phyloP scores from a whole-genome alignment of 1,284 basidiomycete genomes.

The Earliella scabrosa region DNA sequence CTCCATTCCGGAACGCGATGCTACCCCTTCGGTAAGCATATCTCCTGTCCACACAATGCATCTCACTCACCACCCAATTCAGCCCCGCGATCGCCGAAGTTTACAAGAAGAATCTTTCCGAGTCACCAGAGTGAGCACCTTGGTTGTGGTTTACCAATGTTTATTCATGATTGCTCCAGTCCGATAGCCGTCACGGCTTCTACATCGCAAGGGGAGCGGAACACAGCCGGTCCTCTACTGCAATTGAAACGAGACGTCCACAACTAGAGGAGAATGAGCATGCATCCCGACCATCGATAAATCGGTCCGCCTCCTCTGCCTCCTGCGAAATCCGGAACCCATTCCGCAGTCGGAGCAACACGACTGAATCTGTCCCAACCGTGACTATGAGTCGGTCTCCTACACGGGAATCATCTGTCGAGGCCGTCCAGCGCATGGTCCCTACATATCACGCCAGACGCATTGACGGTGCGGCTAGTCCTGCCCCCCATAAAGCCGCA shows the following conservation, averaged over 20 bases:
- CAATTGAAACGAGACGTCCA: neutral
- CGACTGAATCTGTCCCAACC: conserved; percentile 10
- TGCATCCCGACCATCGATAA: conserved; percentile 5
- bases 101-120: too few species aligned
- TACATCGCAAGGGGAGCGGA: too few species aligned
- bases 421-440: conserved; percentile 8
- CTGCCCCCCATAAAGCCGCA: conserved; percentile 9
- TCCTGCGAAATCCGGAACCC: conserved; percentile 19
- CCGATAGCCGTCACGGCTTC: neutral
- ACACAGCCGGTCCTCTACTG: too few species aligned
- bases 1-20: neutral
- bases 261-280: neutral
- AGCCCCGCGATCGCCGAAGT: too few species aligned
- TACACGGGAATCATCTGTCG: conserved; percentile 9
- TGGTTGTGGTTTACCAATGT: too few species aligned
- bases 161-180: too few species aligned
- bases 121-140: neutral
- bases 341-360: conserved; percentile 15
- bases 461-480: neutral
- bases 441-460: conserved; percentile 3
- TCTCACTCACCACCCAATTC: too few species aligned
- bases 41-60: neutral
- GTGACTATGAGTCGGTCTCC: conserved; percentile 1
- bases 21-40: neutral
- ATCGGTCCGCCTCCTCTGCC: neutral